Percentiles rank a stretch among this genome's conserved stretches.
These are phyloP conservation scores for Paramyrothecium roridum DNA, from an alignment of 2,329 filamentous ascomycete species.

Conservation along the genomic window DNA sequence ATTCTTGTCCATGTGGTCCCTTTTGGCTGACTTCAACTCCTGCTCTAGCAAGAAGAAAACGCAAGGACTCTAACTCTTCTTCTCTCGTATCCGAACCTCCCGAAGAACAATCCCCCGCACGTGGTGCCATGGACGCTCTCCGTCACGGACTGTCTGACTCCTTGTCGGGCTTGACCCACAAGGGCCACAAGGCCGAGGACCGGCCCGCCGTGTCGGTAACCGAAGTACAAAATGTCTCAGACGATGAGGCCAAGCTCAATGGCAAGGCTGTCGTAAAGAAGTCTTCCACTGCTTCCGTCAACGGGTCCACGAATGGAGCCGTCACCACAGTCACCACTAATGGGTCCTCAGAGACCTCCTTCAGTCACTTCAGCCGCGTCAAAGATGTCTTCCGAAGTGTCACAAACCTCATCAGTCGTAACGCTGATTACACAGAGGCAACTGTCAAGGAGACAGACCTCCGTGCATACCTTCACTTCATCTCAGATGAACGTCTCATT, in stretches of 20 bases:
- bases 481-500: constrained; percentile 34
- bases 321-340: background rate
- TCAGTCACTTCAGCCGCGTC: constrained; percentile 9
- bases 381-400: constrained; percentile 12
- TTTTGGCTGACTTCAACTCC: background rate
- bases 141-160: constrained; percentile 10
- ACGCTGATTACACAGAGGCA: constrained; percentile 14
- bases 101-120: constrained; percentile 2
- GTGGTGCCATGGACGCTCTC: constrained; percentile 11
- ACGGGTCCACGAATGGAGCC: background rate
- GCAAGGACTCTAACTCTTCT: constrained; percentile 12
- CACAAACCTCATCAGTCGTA: constrained; percentile 10
- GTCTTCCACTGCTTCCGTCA: background rate
- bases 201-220: constrained; percentile 3
- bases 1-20: background rate
- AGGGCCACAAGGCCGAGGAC: background rate
- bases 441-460: constrained; percentile 17
- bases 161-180: constrained; percentile 7
- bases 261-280: background rate
- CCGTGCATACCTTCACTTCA: constrained; percentile 28
- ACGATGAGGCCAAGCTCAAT: constrained; percentile 7
- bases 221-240: constrained; percentile 6
- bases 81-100: constrained; percentile 9
- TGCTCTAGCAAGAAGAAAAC: constrained; percentile 13
- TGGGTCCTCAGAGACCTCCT: background rate